Base-by-base conservation (phyloP, 768 basidiomycete genomes). In the Agrocybe chaxingu region DNA sequence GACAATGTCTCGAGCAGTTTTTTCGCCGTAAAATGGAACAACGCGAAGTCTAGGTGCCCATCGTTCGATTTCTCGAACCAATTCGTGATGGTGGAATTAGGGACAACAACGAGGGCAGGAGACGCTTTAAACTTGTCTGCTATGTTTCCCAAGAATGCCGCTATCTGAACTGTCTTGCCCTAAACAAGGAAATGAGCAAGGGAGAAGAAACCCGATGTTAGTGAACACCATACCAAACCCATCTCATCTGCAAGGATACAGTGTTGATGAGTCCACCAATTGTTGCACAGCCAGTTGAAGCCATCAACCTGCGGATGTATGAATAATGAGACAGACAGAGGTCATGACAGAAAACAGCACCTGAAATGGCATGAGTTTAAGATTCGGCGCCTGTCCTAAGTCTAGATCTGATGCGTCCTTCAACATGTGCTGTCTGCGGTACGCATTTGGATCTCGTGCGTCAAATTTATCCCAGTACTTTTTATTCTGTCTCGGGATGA, bases 171-270 rank as follows among this genome's bases (percentile, higher is more conserved):
- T 0, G 95, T 98, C 74, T 92, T 93, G 0, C 91, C 89, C 86
- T 92, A 53, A 10, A 53, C 35, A 51, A 41, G 45, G 55, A 42
- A 33, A 47, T 48, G 47, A 32, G 35, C 45, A 47, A 40, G 29
- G 7, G 29, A 29, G 6, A 19, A 12, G 10, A 35, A 29, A 42
- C 18, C 13, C n/a, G 35, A 8, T 9, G 36, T 13, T 12, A 50
- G 19, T 48, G 42, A 30, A 56, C 19, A 46, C 56, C 62, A 45
- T 65, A 91, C 92, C 64, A 94, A 69, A 51, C 94, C 94, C 97
- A 99, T 98, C 67, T 98, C 97, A 63, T 99, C 97, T 2, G 97
- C 96, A 16, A 98, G 78, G 55, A 95, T 95, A 54, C 87, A 92
- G 38, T 83, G 81, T 54, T 92, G 92, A 38, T 74, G 77, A 55